Evolutionary conservation across 2,329 filamentous ascomycete species (phyloP).

Genomic region (Alternaria brassicae): DNA sequence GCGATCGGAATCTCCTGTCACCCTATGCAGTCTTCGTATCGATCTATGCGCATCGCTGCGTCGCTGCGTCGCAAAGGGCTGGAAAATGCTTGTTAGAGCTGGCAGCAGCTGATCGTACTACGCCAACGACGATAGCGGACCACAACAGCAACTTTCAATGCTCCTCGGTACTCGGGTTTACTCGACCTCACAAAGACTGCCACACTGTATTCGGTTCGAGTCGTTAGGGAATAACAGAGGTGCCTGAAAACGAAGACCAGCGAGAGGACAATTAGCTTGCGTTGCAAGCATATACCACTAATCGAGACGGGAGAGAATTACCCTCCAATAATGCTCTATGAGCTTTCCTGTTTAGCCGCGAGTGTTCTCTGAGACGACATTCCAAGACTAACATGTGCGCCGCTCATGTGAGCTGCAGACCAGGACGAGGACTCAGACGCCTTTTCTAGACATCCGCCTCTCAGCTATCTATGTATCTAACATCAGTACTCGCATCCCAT

Average conservation of each 20-base stretch:
- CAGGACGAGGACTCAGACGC: too few relatives aligned
- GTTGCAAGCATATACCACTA: not conserved
- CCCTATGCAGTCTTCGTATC: too few relatives aligned
- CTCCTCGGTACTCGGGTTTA: not conserved
- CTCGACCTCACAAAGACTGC: not conserved
- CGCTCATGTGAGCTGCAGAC: too few relatives aligned
- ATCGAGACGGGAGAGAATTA: not conserved
- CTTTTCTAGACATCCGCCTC: too few relatives aligned
- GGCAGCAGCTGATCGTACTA: not conserved
- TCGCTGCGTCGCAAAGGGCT: too few relatives aligned
- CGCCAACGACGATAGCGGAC: too few relatives aligned
- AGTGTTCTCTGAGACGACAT: not conserved
- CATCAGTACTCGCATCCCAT: too few relatives aligned
- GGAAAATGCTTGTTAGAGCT: not conserved
- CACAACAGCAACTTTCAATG: not conserved
- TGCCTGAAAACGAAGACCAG: not conserved
- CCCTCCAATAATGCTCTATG: not conserved
- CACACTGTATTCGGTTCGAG: not conserved
- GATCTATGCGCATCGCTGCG: not conserved
- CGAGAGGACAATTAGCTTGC: not conserved
- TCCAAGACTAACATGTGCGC: too few relatives aligned
- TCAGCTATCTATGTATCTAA: too few relatives aligned
- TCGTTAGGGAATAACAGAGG: not conserved
- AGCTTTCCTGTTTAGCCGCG: not conserved
- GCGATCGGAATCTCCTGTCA: not conserved